Evolutionary conservation across 108 stramenopile genomes (phyloP).

Genomic region (Phaeodactylum tricornutum): DNA sequence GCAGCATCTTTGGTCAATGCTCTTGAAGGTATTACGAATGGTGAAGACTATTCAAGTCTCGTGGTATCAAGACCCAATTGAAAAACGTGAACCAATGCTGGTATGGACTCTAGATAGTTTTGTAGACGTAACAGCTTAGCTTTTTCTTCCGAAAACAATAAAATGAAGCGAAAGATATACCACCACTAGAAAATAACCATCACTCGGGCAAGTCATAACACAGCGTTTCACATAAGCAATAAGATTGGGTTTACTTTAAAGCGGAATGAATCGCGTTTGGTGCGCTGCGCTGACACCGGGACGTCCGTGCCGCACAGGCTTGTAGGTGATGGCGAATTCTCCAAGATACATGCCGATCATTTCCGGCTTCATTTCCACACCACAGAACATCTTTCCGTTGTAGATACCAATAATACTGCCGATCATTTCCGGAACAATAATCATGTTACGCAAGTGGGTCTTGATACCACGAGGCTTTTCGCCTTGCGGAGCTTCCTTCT

Average conservation of each 20-base stretch:
- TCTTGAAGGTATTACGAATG: too few species aligned
- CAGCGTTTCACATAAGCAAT: too few species aligned
- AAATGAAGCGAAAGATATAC: too few species aligned
- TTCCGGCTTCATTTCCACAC: slow-evolving; percentile 99
- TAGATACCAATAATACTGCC: slow-evolving; percentile 98
- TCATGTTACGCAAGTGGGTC: slow-evolving; percentile 99
- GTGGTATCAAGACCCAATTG: too few species aligned
- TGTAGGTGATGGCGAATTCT: slow-evolving; percentile 99
- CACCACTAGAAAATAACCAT: too few species aligned
- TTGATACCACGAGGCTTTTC: slow-evolving; percentile 99
- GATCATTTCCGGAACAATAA: slow-evolving; percentile 99
- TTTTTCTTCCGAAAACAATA: too few species aligned
- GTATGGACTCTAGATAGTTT: too few species aligned
- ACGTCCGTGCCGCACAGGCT: slow-evolving; percentile 95
- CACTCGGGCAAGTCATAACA: too few species aligned
- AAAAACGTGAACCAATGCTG: too few species aligned
- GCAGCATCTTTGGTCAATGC: too few species aligned
- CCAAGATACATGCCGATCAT: slow-evolving; percentile 99
- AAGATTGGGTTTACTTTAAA: slow-evolving; percentile 38
- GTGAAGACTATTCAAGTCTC: too few species aligned
- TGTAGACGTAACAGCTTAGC: too few species aligned
- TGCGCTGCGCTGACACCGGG: slow-evolving; percentile 98
- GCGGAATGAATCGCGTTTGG: slow-evolving; percentile 98
- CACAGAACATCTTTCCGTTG: slow-evolving; percentile 98
- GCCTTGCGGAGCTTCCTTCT: slow-evolving; percentile 94